These are phyloP conservation scores for Fusarium haematococcum DNA, from an alignment of 2,329 filamentous ascomycete genomes.

Conservation along the genomic window DNA sequence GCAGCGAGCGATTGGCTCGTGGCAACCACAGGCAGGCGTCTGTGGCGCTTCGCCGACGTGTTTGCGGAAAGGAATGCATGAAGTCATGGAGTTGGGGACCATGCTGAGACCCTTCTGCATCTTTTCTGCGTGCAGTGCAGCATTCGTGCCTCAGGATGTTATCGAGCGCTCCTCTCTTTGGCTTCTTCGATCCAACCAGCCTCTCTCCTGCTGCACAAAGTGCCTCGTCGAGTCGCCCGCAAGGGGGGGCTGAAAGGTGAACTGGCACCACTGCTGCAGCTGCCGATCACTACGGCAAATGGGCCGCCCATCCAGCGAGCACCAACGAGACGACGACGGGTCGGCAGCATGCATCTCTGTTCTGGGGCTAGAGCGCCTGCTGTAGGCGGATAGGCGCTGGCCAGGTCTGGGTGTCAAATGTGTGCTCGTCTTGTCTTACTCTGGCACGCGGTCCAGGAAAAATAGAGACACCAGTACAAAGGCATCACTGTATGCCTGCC, in stretches of 20 bases:
- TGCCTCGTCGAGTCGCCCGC: slow-evolving; percentile 30
- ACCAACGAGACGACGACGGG: slow-evolving; percentile 29
- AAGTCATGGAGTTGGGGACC: slow-evolving; percentile 47
- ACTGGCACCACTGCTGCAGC: slow-evolving; percentile 47
- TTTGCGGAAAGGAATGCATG: slow-evolving; percentile 51
- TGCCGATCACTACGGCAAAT: slow-evolving; percentile 43
- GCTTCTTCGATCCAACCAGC: slow-evolving; percentile 10
- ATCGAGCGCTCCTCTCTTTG: slow-evolving; percentile 7
- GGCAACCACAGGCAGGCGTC: slow-evolving; percentile 14
- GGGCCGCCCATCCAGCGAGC: slow-evolving; percentile 30
- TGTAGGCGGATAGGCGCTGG: slow-evolving; percentile 28
- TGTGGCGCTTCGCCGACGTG: slow-evolving; percentile 43
- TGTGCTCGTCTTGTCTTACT: slow-evolving; percentile 31
- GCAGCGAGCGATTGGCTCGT: slow-evolving; percentile 37
- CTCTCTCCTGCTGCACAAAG: slow-evolving; percentile 39
- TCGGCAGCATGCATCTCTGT: slow-evolving; percentile 38
- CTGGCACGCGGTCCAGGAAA: not conserved
- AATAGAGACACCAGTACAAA: no score
- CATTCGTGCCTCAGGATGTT: slow-evolving; percentile 25
- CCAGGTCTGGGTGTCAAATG: slow-evolving; percentile 37
- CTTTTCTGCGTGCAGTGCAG: slow-evolving; percentile 9
- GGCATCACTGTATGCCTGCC: no score
- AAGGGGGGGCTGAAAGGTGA: slow-evolving; percentile 38
- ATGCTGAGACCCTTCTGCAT: slow-evolving; percentile 30
- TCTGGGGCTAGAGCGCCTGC: slow-evolving; percentile 26